These are phyloP conservation scores for Blepharisma japonicum DNA, from an alignment of 73 alveolate genomes.

Conservation along the genomic window DNA sequence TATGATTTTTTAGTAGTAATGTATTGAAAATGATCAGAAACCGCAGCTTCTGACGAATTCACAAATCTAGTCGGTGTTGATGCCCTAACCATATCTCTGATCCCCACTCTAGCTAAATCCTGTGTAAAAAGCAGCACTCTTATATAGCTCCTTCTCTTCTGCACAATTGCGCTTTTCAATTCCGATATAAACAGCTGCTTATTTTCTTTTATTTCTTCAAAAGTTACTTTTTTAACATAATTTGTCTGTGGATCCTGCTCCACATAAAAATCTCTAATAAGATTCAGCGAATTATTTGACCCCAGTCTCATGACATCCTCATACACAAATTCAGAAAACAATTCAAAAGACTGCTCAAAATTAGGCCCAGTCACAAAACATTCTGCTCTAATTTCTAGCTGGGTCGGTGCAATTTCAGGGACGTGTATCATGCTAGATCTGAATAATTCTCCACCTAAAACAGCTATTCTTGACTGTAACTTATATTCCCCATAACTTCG, in stretches of 20 bases:
- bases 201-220: slow-evolving; percentile 15
- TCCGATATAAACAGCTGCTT: slow-evolving; percentile 12
- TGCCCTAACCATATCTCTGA: slow-evolving; percentile 6
- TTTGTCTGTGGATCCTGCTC: not conserved
- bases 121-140: slow-evolving; percentile 3
- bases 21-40: slow-evolving; percentile 19
- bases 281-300: slow-evolving; percentile 14
- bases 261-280: slow-evolving; percentile 1
- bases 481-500: not conserved
- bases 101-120: not conserved
- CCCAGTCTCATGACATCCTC: slow-evolving; percentile 19
- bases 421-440: not conserved
- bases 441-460: slow-evolving; percentile 18
- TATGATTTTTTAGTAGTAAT: slow-evolving; percentile 1
- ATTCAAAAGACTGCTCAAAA: slow-evolving; percentile 7
- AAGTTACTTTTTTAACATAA: not conserved
- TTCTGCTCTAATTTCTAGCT: slow-evolving; percentile 8
- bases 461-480: not conserved
- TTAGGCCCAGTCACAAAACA: not conserved
- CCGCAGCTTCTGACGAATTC: slow-evolving; percentile 7
- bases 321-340: slow-evolving; percentile 16
- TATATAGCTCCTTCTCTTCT: slow-evolving; percentile 1
- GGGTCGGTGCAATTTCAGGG: slow-evolving; percentile 25
- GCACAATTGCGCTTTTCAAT: slow-evolving; percentile 5
- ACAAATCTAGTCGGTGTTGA: slow-evolving; percentile 2